Base-by-base conservation (phyloP, 768 basidiomycete species). In the Phaffia australis region DNA sequence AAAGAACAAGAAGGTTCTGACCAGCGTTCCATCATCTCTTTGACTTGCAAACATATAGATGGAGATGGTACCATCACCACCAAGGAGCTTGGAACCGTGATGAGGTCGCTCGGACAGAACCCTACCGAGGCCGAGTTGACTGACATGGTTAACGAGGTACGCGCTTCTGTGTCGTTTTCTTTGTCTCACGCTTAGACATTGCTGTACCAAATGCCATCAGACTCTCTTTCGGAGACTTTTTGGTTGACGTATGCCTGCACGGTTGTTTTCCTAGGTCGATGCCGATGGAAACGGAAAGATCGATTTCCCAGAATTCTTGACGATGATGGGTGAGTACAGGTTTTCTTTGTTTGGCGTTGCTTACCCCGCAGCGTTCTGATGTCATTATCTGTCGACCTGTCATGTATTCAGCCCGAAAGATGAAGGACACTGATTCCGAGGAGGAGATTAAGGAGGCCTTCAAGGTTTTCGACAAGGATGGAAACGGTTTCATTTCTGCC, bases 361-460 rank as follows among this genome's bases (percentile, higher is more conserved):
- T 42, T 42, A 42, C 35, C 35, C 35, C 35, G 35, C 35, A 42
- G 32, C 56, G 27, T 19, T 15, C 58, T 18, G 32, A 46, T 19
- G 8, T 14, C 21, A 3, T 57, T 27, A n/a, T 14, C 57, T 30
- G n/a, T 4, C 18, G 4, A 19, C 2, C 58, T 11, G 27, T 27
- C 42, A 47, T 35, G 9, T 57, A 76, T 76, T 73, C 77, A 76
- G 73, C 75, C 5, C 70, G 87, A 72, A 88, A 88, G 79, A 90
- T 90, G 87, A 85, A 85, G 75, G 88, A 93, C 75, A 88, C 87
- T 27, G 91, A 93, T 75, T 83, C 83, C 71, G 90, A 95, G 78
- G 91, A 92, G 77, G 93, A 95, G 79, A 88, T 98, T 77, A 85
- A 84, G 76, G 89, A 93, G 80, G 94, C 94, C 29, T 98, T 98